phyloP scores from a whole-genome alignment of 129 eudicot species.

The Helichrysum umbraculigerum region DNA sequence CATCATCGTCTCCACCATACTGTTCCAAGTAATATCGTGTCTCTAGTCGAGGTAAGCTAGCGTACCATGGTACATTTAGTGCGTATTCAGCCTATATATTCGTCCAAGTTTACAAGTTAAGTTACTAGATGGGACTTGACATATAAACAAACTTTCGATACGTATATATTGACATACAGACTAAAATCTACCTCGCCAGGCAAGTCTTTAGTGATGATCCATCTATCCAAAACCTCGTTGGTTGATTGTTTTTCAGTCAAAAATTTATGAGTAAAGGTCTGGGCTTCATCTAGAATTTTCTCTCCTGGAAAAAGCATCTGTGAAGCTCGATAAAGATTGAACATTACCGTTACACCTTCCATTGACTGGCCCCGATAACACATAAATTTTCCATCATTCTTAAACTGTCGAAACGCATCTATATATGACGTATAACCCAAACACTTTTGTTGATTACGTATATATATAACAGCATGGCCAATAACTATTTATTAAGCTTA shows the following conservation, averaged over 20 bases:
- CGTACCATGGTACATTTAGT: slow-evolving; percentile 27
- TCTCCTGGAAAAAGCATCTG: slow-evolving; percentile 16
- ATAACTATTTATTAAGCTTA: neutral
- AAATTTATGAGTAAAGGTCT: neutral
- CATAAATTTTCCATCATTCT: slow-evolving; percentile 1
- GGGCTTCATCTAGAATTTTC: slow-evolving; percentile 3
- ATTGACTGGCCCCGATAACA: neutral
- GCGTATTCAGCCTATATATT: slow-evolving; percentile 12
- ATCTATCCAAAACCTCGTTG: slow-evolving; percentile 17
- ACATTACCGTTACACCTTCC: slow-evolving; percentile 6
- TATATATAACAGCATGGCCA: neutral
- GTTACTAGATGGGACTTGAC: too few species aligned
- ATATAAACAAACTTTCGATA: too few species aligned
- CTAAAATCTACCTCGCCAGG: slow-evolving; percentile 24
- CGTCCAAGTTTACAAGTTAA: too few species aligned
- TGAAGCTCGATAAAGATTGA: slow-evolving; percentile 23
- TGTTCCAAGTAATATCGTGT: slow-evolving; percentile 23
- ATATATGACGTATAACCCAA: neutral
- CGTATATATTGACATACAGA: too few species aligned
- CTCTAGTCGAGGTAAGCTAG: slow-evolving; percentile 23
- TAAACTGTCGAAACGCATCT: slow-evolving; percentile 9
- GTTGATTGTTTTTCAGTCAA: neutral
- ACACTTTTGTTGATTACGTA: neutral
- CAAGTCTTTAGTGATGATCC: slow-evolving; percentile 22
- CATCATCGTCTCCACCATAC: slow-evolving; percentile 17